Evolutionary conservation across 2,329 filamentous ascomycete genomes (phyloP), one percentile per base, ranked within the genome.

Genomic region (Fusarium begoniae): DNA sequence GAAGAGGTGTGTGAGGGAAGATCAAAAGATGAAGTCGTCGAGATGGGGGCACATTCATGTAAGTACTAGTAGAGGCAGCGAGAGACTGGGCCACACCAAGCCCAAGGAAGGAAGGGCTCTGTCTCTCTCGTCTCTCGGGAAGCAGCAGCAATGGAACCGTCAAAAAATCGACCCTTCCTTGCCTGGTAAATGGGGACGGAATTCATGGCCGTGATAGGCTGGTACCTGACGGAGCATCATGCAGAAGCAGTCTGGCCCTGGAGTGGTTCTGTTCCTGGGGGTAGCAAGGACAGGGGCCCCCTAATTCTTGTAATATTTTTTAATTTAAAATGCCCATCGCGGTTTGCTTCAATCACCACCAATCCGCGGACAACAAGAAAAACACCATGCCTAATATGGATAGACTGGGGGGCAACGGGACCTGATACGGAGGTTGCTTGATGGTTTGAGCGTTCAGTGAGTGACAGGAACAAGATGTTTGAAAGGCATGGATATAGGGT

Each of bases 281-380:
- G 35, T 48, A 60, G 35, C 66, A 66, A 54, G 58, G 66, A 70
- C 67, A 59, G 47, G 67, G 59, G 45, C 26, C 66, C 66, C 59
- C 67, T 66, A 55, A 70, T 50, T 58, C 61, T 30, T 15, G 12
- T 55, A 22, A 55, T 55, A n/a, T 74, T 50, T 64, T 72, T 75
- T 76, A 76, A 76, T 75, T 76, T 75, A 70, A 76, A 63, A 59
- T 51, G 37, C 32, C 38, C 70, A 57, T 56, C 40, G 53, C 47
- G 55, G 57, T 57, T 75, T 74, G 69, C 63, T 47, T 75, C 63
- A 43, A 72, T 72, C 72, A 61, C 63, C 63, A 74, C 68, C 72
- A 65, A 65, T 57, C 63, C 48, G 30, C 28, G 24, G 37, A 47
- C 55, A 35, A 32, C 32, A 59, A 40, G 14, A 41, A 41, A 57